Evolutionary conservation across 345 rosid genomes (phyloP).

Genomic region (Hibiscus mutabilis): DNA sequence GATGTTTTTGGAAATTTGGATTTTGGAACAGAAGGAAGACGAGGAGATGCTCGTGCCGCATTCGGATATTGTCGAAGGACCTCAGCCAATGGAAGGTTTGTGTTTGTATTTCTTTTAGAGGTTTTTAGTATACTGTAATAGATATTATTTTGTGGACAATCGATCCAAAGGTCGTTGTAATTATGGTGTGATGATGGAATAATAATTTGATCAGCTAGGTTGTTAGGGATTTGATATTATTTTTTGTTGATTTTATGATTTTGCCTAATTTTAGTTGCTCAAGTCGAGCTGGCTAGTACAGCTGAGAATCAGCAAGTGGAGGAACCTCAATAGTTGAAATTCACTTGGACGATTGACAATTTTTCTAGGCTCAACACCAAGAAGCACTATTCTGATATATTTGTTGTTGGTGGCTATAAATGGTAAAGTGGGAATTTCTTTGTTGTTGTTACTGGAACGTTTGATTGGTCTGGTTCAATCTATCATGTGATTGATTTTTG

Average conservation of each 20-base stretch:
- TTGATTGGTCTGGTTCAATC: constrained; percentile 6
- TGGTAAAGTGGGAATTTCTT: constrained; percentile 40
- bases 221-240: constrained; percentile 24
- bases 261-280: constrained; percentile 39
- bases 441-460: constrained; percentile 1
- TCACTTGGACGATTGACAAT: constrained; percentile 67
- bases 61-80: constrained; percentile 27
- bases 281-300: constrained; percentile 45
- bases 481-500: not conserved
- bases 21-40: constrained; percentile 50
- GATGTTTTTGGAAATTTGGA: not conserved
- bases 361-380: constrained; percentile 69
- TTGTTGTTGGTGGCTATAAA: constrained; percentile 72
- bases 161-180: no score
- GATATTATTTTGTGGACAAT: no score
- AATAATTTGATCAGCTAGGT: not conserved
- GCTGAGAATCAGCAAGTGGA: constrained; percentile 67
- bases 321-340: constrained; percentile 73
- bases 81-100: constrained; percentile 46
- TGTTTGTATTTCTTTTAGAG: not conserved
- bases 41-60: constrained; percentile 43
- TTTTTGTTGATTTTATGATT: constrained; percentile 10
- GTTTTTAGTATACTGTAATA: no score
- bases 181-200: no score
- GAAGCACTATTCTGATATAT: constrained; percentile 79